A percentile compares a stretch with the other conserved stretches of the same genome.
These are phyloP conservation scores for Letharia columbiana DNA, from an alignment of 495 filamentous ascomycete genomes.

Conservation along the genomic window DNA sequence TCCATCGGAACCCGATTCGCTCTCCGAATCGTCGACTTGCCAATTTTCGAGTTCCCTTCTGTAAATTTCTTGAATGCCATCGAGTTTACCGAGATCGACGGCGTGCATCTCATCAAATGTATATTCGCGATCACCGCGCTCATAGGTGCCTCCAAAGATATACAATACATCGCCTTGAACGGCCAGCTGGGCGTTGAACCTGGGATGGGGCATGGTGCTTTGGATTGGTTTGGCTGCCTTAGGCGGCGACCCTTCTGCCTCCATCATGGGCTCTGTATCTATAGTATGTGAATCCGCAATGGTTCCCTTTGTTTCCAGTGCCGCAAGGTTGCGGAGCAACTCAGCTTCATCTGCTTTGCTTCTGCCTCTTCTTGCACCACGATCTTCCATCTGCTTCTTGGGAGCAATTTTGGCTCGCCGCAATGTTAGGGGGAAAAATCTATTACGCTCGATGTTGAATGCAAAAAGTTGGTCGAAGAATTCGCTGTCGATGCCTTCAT, in stretches of 20 bases:
- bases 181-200: conserved; percentile 83
- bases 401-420: conserved; percentile 54
- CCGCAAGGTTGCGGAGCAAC: conserved; percentile 71
- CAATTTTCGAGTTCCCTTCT: conserved; percentile 76
- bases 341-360: conserved; percentile 85
- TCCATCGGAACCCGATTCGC: conserved; percentile 56
- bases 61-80: conserved; percentile 85
- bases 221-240: conserved; percentile 44
- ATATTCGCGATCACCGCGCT: conserved; percentile 88
- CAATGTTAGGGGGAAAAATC: conserved; percentile 79
- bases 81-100: conserved; percentile 82
- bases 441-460: conserved; percentile 89
- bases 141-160: conserved; percentile 89
- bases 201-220: conserved; percentile 73
- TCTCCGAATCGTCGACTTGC: conserved; percentile 63
- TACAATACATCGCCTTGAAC: conserved; percentile 89
- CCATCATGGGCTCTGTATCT: conserved; percentile 38
- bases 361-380: conserved; percentile 53
- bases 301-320: conserved; percentile 61
- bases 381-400: conserved; percentile 52
- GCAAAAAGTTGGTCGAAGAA: conserved; percentile 87
- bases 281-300: conserved; percentile 49
- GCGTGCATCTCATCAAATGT: conserved; percentile 91
- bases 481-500: conserved; percentile 91
- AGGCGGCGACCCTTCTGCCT: conserved; percentile 45